phyloP scores from a whole-genome alignment of 495 filamentous ascomycete genomes.

The Penicillium mononematosum region DNA sequence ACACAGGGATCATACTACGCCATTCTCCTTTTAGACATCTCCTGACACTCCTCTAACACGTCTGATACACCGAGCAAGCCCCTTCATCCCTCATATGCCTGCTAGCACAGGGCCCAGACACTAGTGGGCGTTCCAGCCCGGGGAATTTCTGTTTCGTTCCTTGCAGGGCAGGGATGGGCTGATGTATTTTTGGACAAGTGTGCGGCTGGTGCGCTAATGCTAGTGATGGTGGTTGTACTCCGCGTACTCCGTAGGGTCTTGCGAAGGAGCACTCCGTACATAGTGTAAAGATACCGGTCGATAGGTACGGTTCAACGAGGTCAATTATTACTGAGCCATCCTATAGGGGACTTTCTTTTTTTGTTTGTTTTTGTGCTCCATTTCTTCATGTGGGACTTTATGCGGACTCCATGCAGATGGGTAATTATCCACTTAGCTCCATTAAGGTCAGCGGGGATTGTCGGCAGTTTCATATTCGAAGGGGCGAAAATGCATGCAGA shows the following conservation, averaged over 20 bases:
- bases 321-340: not conserved
- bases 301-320: not conserved
- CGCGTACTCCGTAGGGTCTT: not conserved
- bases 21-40: not conserved
- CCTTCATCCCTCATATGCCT: not conserved
- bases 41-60: not conserved
- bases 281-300: not conserved
- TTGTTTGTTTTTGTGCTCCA: not conserved
- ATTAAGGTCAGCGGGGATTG: not conserved
- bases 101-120: not conserved
- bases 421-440: not conserved
- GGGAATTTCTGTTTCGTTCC: constrained; percentile 14
- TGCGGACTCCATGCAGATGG: not conserved
- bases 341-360: not conserved
- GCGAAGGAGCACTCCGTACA: not conserved
- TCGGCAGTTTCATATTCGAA: not conserved
- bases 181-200: not conserved
- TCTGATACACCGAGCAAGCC: not conserved
- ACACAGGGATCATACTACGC: not conserved
- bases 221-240: not conserved
- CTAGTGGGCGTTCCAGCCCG: constrained; percentile 6
- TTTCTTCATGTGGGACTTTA: not conserved
- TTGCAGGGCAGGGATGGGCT: constrained; percentile 13
- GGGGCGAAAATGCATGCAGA: not conserved
- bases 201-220: not conserved